Evolutionary conservation across 306 rosid genomes (phyloP), one percentile per base, ranked within the genome.

Genomic region (Biancaea sappan): DNA sequence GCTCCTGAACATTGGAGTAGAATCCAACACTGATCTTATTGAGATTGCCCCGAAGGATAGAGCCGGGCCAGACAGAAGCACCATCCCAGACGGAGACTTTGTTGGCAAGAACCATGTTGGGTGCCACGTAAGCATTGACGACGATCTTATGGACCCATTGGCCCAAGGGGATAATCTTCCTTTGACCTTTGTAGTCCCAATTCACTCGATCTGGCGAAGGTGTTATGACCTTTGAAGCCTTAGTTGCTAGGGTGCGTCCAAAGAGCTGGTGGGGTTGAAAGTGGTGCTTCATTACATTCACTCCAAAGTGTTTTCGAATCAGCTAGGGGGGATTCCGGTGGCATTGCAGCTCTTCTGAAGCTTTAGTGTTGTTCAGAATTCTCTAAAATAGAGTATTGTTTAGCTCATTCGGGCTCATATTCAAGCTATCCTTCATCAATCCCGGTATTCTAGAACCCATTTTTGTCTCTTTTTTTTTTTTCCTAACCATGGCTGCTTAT

Each of bases 181-280:
- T 86, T 85, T 95, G 99, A 11, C 99, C 99, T 85, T 98, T 87
- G 85, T 95, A 95, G 86, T 95, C 99, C 99, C 99, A 92, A 1
- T 83, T 87, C 74, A 95, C 92, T 10, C 96, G 98, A 90, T 92
- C 96, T 70, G 84, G 66, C 6, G 98, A 84, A 1, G 93, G 85
- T 4, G 86, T 18, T 2, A 90, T 76, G 51, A 82, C 41, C 72
- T 82, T 90, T 14, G 87, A 62, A 0, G 87, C 88, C 65, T 85
- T 87, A 11, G 99, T 75, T 10, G 94, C 54, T 9, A 90, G 74
- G 37, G 83, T 71, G 22, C 94, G 91, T 52, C 22, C 79, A 15
- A 76, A 65, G 8, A 82, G 8, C 77, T 61, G 78, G n/a, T n/a
- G n/a, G n/a, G n/a, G n/a, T n/a, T n/a, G n/a, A n/a, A n/a, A n/a